A percentile compares a stretch with the other conserved stretches of the same genome.
phyloP scores from a whole-genome alignment of 805 yeast species.

The Zygosaccharomyces gambellarensis region DNA sequence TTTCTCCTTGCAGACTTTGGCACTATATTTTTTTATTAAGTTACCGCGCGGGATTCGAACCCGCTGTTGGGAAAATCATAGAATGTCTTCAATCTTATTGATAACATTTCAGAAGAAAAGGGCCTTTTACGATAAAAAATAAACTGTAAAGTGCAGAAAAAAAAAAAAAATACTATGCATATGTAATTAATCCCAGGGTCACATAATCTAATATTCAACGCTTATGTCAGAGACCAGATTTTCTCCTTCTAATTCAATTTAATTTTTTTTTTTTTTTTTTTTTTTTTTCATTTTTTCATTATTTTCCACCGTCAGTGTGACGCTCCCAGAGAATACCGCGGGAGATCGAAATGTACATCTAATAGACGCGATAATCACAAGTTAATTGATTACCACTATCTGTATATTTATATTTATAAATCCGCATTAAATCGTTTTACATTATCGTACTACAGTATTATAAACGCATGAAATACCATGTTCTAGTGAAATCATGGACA shows the following conservation, averaged over 20 bases:
- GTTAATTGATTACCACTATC: not conserved
- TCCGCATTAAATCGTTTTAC: conserved; percentile 4
- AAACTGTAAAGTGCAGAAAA: no score
- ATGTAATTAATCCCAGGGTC: no score
- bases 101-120: no score
- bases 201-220: no score
- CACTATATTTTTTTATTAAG: not conserved
- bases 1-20: not conserved
- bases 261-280: no score
- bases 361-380: not conserved
- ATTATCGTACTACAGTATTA: not conserved
- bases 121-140: no score
- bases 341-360: not conserved
- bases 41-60: conserved; percentile 5
- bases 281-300: not conserved
- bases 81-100: not conserved
- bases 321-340: not conserved
- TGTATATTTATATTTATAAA: not conserved
- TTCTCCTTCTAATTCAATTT: no score
- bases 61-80: conserved; percentile 1
- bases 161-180: no score
- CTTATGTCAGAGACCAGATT: no score
- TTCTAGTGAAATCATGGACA: conserved; percentile 50
- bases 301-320: not conserved
- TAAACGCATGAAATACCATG: not conserved